These are phyloP conservation scores for Passalora sequoiae DNA, from an alignment of 2,329 filamentous ascomycete species.

Conservation along the genomic window DNA sequence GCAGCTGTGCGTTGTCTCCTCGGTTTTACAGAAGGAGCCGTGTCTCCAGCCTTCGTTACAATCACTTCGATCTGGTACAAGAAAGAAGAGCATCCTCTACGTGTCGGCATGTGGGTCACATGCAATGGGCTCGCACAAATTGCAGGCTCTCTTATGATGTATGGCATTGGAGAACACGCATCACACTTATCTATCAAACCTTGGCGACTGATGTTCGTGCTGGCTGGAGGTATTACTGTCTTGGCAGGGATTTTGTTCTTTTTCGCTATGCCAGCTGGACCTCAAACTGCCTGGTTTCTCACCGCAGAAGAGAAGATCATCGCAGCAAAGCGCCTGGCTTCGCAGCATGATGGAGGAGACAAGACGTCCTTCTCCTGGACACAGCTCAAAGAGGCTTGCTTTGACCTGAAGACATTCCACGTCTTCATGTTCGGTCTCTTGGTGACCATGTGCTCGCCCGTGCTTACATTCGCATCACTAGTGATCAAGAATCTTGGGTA, in stretches of 20 bases:
- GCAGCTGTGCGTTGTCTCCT: conserved; percentile 32
- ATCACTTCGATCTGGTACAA: conserved; percentile 37
- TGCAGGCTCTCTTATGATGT: conserved; percentile 46
- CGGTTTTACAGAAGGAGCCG: conserved; percentile 44
- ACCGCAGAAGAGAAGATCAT: conserved; percentile 41
- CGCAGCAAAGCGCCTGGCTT: conserved; percentile 35
- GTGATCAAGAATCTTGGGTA: conserved; percentile 48
- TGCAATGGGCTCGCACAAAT: conserved; percentile 47
- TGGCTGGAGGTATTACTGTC: conserved; percentile 47
- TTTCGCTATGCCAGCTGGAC: conserved; percentile 44
- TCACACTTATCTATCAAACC: conserved; percentile 36
- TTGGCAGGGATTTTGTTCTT: conserved; percentile 44
- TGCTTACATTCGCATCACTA: conserved; percentile 47
- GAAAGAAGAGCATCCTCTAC: conserved; percentile 29
- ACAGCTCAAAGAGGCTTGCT: conserved; percentile 44
- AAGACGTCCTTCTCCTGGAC: conserved; percentile 41
- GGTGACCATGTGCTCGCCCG: conserved; percentile 45
- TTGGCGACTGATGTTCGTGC: conserved; percentile 48
- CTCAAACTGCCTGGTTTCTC: conserved; percentile 49
- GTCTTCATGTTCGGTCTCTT: conserved; percentile 45
- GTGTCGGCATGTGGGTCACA: conserved; percentile 38
- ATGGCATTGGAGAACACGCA: conserved; percentile 45
- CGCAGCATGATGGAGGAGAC: conserved; percentile 40
- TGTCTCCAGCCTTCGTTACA: conserved; percentile 44
- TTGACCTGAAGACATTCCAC: conserved; percentile 44